Conservation (phyloP, 176 grass and related monocot genomes). For the Carex pumila region DNA sequence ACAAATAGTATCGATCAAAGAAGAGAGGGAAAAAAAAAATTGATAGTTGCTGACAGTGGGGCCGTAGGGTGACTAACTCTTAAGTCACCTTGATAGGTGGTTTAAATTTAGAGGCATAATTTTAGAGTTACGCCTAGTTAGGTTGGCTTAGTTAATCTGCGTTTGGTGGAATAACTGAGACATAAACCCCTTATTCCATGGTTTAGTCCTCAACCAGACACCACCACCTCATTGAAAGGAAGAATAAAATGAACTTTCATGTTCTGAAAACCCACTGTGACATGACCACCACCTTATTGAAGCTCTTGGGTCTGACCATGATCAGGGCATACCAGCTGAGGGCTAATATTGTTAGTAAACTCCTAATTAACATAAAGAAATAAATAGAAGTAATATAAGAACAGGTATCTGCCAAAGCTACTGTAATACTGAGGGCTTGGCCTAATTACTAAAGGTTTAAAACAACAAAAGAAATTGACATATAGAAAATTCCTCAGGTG, state of each 20-base stretch:
- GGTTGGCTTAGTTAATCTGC: no score
- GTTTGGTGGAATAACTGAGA: no score
- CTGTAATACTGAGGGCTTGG: background rate
- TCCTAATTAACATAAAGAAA: background rate
- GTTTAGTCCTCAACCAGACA: no score
- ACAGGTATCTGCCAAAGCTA: background rate
- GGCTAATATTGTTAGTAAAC: background rate
- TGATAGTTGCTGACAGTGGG: no score
- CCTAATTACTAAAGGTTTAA: background rate
- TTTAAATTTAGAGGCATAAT: no score
- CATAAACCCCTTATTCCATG: no score
- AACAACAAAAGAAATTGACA: slow-evolving; percentile 14
- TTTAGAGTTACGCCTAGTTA: no score
- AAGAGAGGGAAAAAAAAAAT: no score
- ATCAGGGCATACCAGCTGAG: background rate
- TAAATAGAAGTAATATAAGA: background rate
- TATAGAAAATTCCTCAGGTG: slow-evolving; percentile 40
- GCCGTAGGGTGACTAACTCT: no score
- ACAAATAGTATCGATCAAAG: no score
- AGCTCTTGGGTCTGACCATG: background rate
- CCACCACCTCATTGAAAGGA: background rate
- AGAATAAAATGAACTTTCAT: background rate
- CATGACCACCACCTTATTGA: background rate
- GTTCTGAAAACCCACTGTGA: no score
- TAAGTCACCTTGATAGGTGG: no score